phyloP scores from a whole-genome alignment of 345 rosid genomes.

The Pugionium dolabratum region DNA sequence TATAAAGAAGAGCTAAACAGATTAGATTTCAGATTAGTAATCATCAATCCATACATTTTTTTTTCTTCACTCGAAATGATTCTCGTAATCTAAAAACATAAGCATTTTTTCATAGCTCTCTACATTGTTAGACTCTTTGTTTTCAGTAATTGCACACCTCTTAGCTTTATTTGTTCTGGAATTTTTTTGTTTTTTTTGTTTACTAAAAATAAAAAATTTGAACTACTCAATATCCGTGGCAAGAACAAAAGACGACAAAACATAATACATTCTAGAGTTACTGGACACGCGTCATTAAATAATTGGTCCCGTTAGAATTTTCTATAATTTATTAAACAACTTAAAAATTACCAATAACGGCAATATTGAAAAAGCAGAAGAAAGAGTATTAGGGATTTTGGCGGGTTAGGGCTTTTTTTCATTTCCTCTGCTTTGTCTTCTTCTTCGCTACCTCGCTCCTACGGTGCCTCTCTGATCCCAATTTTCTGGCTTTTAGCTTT shows the following conservation, averaged over 20 bases:
- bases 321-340: neutral
- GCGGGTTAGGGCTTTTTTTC: constrained; percentile 36
- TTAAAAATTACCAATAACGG: constrained; percentile 22
- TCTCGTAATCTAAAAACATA: no score
- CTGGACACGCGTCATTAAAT: neutral
- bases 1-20: neutral
- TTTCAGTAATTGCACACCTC: no score
- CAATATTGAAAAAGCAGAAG: constrained; percentile 33
- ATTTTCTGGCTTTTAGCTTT: neutral
- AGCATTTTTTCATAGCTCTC: no score
- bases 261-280: neutral
- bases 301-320: neutral
- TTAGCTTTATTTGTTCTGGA: no score
- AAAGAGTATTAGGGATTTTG: constrained; percentile 36
- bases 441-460: constrained; percentile 18
- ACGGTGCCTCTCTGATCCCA: constrained; percentile 33
- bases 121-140: no score
- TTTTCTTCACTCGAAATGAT: no score
- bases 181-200: no score
- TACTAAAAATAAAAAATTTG: no score
- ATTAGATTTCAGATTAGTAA: constrained; percentile 24
- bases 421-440: neutral
- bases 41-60: constrained; percentile 14
- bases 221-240: neutral
- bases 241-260: neutral